Percentiles rank a stretch among this genome's conserved stretches.
Evolutionary conservation across 225 moss, liverwort and hornwort genomes (phyloP).

Genomic region (Marchantia polymorpha): DNA sequence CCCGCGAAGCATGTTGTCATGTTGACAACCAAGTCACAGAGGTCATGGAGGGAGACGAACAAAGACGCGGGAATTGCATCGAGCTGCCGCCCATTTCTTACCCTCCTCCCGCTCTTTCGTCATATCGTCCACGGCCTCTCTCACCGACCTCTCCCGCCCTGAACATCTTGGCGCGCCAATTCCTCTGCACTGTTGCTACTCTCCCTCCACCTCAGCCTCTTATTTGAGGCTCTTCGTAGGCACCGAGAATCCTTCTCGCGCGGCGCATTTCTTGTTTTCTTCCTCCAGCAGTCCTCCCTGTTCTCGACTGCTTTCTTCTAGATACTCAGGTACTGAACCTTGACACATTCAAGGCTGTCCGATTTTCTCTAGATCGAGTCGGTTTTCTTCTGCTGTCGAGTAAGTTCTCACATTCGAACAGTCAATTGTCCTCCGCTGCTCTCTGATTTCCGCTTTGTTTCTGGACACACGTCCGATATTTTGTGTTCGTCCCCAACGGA

Average conservation of each 20-base stretch:
- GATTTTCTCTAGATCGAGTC: too few relatives aligned
- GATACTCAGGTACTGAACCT: too few relatives aligned
- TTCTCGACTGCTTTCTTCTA: too few relatives aligned
- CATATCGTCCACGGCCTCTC: not conserved
- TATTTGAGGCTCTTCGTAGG: too few relatives aligned
- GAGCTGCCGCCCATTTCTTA: not conserved
- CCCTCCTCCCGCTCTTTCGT: not conserved
- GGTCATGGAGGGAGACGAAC: not conserved
- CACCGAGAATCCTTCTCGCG: not conserved
- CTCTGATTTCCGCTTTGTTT: too few relatives aligned
- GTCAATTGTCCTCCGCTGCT: too few relatives aligned
- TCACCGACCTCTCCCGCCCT: not conserved
- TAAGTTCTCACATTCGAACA: too few relatives aligned
- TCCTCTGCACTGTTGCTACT: not conserved
- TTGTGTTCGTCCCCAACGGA: not conserved
- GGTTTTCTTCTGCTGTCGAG: too few relatives aligned
- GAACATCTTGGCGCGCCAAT: conserved; percentile 1
- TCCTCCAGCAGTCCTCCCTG: not conserved
- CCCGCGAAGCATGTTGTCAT: not conserved
- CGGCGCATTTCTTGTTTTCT: not conserved
- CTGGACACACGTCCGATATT: too few relatives aligned
- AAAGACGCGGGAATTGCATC: conserved; percentile 5
- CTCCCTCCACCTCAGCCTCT: too few relatives aligned
- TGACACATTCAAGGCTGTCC: too few relatives aligned
- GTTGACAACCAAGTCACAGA: not conserved